Evolutionary conservation across 2,329 filamentous ascomycete genomes (phyloP), one percentile per base, ranked within the genome.

Genomic region (Pyricularia sp.): DNA sequence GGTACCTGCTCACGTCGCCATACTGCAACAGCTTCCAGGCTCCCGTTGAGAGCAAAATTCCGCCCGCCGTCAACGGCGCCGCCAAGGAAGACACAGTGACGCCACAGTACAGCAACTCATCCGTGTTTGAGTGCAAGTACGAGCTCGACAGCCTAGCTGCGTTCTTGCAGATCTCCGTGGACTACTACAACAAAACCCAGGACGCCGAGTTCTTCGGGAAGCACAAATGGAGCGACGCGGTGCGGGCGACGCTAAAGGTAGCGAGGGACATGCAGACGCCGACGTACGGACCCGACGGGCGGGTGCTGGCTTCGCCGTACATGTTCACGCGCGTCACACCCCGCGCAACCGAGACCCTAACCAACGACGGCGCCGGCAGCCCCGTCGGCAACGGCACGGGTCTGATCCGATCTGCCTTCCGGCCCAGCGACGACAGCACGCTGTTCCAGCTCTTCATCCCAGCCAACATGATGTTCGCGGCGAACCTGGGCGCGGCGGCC

Each of bases 11-110:
- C 68, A 83, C 84, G 12, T 84, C 85, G 9, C 94, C 94, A 0
- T 94, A 94, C 80, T 98, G 94, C 84, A 97, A 97, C 78, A 92
- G 94, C 55, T 98, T 97, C 79, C 94, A 97, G 76, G 92, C 94
- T 0, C 94, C 94, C 0, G 82, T 86, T 2, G 92, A 93, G 68
- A 92, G 92, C 69, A 85, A 86, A 25, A 82, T 94, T 14, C 75
- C 79, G 1, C 86, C 90, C 1, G 79, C 83, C 1, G 74, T 79
- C 10, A 90, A 90, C 74, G 78, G 82, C 2, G 86, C 84, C 14
- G 84, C 84, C 67, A 86, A 85, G 67, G 84, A 85, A n/a, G 90
- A 92, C 77, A 73, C 79, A 74, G 79, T 82, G 79, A 87, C 71
- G 82, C 92, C 93, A 0, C 79, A 83, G 31, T 90, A 92, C 30